phyloP scores from a whole-genome alignment of 2,329 filamentous ascomycete species.

The Sclerotinia spermophila region DNA sequence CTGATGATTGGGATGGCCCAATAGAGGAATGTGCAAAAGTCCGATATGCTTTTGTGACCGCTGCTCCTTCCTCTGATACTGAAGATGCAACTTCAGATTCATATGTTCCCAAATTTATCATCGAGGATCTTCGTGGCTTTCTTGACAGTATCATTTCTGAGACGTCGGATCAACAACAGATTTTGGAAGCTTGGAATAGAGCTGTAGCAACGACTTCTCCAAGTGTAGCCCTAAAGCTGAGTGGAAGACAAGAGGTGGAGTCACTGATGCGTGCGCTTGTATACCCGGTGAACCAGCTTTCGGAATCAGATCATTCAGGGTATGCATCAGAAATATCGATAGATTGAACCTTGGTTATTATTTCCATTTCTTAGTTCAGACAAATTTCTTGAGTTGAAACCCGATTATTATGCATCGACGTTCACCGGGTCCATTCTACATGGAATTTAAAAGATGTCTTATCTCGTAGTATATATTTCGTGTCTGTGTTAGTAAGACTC shows the following conservation, averaged over 20 bases:
- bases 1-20: neutral
- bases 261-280: neutral
- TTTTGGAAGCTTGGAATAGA: neutral
- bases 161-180: neutral
- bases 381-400: neutral
- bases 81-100: neutral
- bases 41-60: conserved; percentile 10
- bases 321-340: neutral
- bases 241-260: neutral
- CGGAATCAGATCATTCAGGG: no score
- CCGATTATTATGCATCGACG: no score
- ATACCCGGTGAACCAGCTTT: neutral
- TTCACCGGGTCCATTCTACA: no score
- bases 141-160: neutral
- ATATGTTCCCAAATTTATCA: neutral
- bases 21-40: neutral
- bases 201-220: neutral
- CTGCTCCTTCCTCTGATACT: neutral
- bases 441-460: neutral
- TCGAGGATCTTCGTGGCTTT: neutral
- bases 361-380: neutral
- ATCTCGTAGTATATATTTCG: neutral
- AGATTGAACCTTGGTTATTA: neutral
- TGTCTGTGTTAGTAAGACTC: neutral
- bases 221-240: neutral